phyloP scores from a whole-genome alignment of 2,329 filamentous ascomycete species.

The Scedosporium boydii region DNA sequence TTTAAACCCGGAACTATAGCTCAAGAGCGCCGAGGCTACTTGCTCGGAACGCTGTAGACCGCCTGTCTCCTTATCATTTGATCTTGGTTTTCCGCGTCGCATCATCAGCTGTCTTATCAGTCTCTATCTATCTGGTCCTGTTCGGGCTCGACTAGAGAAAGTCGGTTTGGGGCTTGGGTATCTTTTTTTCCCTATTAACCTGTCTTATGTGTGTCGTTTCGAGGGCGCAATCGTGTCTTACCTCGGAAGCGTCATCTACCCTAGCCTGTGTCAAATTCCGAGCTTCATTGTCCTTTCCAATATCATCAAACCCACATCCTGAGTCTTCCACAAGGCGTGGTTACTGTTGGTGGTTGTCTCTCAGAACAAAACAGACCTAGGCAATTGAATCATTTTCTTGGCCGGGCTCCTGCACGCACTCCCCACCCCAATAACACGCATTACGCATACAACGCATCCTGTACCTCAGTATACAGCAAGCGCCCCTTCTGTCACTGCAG shows the following conservation, averaged over 20 bases:
- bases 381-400: too few relatives aligned
- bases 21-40: neutral
- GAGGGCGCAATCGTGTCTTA: neutral
- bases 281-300: neutral
- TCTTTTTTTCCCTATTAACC: neutral
- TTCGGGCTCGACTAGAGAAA: neutral
- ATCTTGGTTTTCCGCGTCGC: neutral
- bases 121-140: neutral
- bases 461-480: too few relatives aligned
- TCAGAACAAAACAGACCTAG: neutral
- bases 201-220: neutral
- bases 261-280: neutral
- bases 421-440: too few relatives aligned
- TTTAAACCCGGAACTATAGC: neutral
- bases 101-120: neutral
- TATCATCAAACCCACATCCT: neutral
- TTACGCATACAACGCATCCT: too few relatives aligned
- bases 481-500: too few relatives aligned
- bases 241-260: neutral
- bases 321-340: neutral
- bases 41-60: neutral
- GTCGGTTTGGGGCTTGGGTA: neutral
- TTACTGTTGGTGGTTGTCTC: neutral
- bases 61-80: neutral
- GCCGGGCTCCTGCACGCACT: too few relatives aligned